Percentiles rank a stretch among this genome's conserved stretches.
phyloP scores from a whole-genome alignment of 176 grass and related monocot genomes.

The Oryza punctata region DNA sequence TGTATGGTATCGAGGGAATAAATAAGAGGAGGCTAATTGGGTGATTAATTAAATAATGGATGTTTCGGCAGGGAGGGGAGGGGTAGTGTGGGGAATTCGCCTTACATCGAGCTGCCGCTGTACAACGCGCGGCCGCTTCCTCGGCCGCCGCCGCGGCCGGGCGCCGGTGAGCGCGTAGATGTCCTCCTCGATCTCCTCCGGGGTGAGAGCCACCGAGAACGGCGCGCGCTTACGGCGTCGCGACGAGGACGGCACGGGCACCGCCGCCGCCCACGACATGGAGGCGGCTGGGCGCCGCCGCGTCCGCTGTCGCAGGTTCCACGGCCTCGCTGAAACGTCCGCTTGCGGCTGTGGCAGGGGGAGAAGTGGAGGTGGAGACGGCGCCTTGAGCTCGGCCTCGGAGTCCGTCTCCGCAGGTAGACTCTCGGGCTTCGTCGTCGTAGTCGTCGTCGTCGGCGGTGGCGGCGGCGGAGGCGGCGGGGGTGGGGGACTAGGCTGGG shows the following conservation, averaged over 20 bases:
- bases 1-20: not conserved
- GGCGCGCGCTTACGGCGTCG: conserved; percentile 39
- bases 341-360: not conserved
- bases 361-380: not conserved
- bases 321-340: conserved; percentile 39
- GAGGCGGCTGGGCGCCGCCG: conserved; percentile 21
- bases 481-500: not conserved
- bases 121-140: conserved; percentile 74
- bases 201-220: conserved; percentile 60
- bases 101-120: conserved; percentile 91
- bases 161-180: conserved; percentile 86
- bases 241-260: conserved; percentile 4
- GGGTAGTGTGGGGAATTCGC: conserved; percentile 34
- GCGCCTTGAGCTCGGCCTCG: conserved; percentile 3
- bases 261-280: conserved; percentile 17
- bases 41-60: not conserved
- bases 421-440: not conserved
- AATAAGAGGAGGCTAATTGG: not conserved
- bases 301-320: conserved; percentile 76
- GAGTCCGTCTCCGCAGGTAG: not conserved
- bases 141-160: conserved; percentile 79
- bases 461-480: not conserved
- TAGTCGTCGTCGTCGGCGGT: too few relatives aligned
- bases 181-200: conserved; percentile 96
- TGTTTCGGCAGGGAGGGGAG: conserved; percentile 3